Evolutionary conservation across 2,329 filamentous ascomycete species (phyloP).

Genomic region (Thelonectria olida): DNA sequence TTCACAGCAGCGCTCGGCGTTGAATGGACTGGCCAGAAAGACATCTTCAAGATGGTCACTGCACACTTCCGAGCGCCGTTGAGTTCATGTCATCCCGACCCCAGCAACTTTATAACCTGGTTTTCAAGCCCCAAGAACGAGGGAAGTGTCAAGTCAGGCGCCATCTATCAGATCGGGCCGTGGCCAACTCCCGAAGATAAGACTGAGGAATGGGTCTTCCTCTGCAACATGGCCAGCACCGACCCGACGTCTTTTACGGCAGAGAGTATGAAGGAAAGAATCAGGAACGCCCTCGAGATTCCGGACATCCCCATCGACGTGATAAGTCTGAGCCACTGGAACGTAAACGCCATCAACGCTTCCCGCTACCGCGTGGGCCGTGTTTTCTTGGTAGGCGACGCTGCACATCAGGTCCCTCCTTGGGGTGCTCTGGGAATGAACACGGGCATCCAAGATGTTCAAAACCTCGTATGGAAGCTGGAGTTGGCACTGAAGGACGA

Average conservation of each 20-base stretch:
- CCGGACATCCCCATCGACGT: neutral
- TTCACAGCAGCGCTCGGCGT: neutral
- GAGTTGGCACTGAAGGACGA: conserved; percentile 2
- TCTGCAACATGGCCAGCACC: neutral
- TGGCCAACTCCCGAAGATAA: conserved; percentile 2
- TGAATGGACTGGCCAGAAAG: conserved; percentile 5
- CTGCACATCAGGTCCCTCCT: conserved; percentile 3
- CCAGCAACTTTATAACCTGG: conserved; percentile 8
- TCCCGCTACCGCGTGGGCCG: neutral
- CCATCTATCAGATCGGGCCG: conserved; percentile 6
- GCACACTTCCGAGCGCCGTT: conserved; percentile 8
- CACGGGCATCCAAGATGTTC: conserved; percentile 6
- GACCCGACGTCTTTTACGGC: conserved; percentile 1
- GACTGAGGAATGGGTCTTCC: conserved; percentile 4
- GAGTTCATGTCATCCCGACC: neutral
- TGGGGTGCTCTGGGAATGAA: conserved; percentile 15
- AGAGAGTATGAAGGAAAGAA: neutral
- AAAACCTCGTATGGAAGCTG: conserved; percentile 10
- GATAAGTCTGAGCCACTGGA: neutral
- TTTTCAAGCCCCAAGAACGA: neutral
- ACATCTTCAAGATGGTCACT: conserved; percentile 10
- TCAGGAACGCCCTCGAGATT: neutral
- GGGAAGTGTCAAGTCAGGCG: conserved; percentile 6
- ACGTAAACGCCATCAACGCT: conserved; percentile 8
- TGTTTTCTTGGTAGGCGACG: conserved; percentile 4